Evolutionary conservation across 2,329 filamentous ascomycete genomes (phyloP).

Genomic region (Akanthomyces muscarius): DNA sequence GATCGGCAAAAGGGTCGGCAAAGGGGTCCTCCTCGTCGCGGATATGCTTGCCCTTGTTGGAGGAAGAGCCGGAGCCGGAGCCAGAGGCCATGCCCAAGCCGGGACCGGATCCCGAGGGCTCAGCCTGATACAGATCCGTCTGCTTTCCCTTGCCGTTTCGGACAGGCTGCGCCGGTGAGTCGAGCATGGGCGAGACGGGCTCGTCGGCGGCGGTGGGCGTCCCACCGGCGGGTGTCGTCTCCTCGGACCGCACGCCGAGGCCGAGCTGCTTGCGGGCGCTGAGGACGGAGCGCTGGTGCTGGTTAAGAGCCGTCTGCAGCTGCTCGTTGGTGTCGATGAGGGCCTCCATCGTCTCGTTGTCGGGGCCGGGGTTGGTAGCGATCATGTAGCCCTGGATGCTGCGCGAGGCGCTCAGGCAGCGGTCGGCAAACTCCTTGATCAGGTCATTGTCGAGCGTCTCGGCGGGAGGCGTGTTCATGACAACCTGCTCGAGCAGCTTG

Average conservation of each 20-base stretch:
- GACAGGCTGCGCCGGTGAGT: slow-evolving; percentile 18
- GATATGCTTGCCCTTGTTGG: slow-evolving; percentile 16
- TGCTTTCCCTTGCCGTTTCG: slow-evolving; percentile 35
- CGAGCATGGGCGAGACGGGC: slow-evolving; percentile 9
- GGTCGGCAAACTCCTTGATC: slow-evolving; percentile 84
- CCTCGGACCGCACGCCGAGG: slow-evolving; percentile 28
- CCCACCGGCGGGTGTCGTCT: slow-evolving; percentile 25
- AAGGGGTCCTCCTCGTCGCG: slow-evolving; percentile 24
- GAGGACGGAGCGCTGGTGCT: slow-evolving; percentile 78
- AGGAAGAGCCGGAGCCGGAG: slow-evolving; percentile 22
- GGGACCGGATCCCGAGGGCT: slow-evolving; percentile 26
- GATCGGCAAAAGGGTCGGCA: slow-evolving; percentile 36
- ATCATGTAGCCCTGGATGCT: slow-evolving; percentile 85
- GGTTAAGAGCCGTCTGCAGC: slow-evolving; percentile 73
- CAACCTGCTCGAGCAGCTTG: slow-evolving; percentile 85
- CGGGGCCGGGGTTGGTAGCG: slow-evolving; percentile 71
- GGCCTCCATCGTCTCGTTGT: slow-evolving; percentile 90
- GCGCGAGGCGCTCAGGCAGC: slow-evolving; percentile 75
- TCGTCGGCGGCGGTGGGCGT: background rate
- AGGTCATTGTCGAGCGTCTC: slow-evolving; percentile 83
- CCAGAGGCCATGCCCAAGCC: slow-evolving; percentile 18
- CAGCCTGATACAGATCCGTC: slow-evolving; percentile 18
- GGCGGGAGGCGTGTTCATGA: slow-evolving; percentile 74
- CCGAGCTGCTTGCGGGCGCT: slow-evolving; percentile 55
- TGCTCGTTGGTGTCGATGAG: slow-evolving; percentile 95